Evolutionary conservation across 768 basidiomycete species (phyloP).

Genomic region (Xanthoconium purpureum): DNA sequence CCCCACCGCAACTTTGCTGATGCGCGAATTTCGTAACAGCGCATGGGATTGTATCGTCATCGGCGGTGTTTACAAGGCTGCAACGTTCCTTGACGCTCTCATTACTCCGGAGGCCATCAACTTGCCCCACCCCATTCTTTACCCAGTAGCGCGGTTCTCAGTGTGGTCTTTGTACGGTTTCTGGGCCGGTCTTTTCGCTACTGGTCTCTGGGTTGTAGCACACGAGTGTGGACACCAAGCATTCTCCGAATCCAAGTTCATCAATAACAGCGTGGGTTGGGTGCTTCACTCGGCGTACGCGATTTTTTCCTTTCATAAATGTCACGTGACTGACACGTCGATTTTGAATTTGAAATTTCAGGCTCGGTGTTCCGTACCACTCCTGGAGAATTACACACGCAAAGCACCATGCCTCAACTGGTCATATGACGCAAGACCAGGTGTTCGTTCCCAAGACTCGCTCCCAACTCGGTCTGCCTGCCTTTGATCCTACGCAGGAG

Average conservation of each 20-base stretch:
- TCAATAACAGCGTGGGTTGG: conserved; percentile 94
- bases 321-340: conserved; percentile 23
- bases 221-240: conserved; percentile 97
- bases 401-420: conserved; percentile 94
- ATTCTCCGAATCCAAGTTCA: conserved; percentile 85
- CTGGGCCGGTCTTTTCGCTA: conserved; percentile 79
- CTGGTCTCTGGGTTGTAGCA: conserved; percentile 92
- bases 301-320: not conserved
- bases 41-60: conserved; percentile 76
- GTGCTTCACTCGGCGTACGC: conserved; percentile 84
- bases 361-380: conserved; percentile 93
- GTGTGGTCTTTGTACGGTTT: conserved; percentile 84
- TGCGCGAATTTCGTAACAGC: conserved; percentile 35
- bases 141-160: conserved; percentile 57
- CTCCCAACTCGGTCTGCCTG: conserved; percentile 59
- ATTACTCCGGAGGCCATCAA: conserved; percentile 53
- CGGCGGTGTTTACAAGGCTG: conserved; percentile 60
- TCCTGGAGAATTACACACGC: conserved; percentile 94
- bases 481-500: conserved; percentile 66
- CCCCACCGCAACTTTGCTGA: conserved; percentile 7
- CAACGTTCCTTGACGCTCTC: conserved; percentile 60
- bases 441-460: conserved; percentile 95
- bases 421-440: conserved; percentile 91
- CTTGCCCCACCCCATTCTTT: conserved; percentile 60
- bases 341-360: conserved; percentile 30